Base-by-base conservation (phyloP, 1,139 yeast genomes). In the Petasospora rhodanensis region DNA sequence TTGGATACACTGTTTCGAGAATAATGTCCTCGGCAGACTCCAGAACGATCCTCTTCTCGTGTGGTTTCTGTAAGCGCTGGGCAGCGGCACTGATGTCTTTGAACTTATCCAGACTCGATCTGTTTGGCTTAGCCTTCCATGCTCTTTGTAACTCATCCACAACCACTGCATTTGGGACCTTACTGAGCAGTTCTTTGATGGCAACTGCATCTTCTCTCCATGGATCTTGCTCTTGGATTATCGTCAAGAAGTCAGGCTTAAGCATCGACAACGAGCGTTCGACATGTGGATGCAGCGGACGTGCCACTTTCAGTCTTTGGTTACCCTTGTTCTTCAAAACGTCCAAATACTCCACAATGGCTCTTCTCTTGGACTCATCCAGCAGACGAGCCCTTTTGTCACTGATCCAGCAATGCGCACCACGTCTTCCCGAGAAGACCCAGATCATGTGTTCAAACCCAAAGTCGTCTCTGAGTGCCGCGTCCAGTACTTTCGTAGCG, bases 341-440 rank as follows among this genome's bases (percentile, higher is more conserved):
- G 50, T 85, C 93, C 52, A 93, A 61, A 55, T 91, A 91, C 44
- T 84, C 89, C 21, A 89, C 79, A 10, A 91, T 72, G 2, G 95
- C 77, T 46, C 81, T 69, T 49, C 99, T 72, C 37, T 75, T 73
- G 4, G 63, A 50, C 55, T 93, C 98, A 48, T 76, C 84, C 44
- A 91, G 61, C 3, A 59, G 54, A 37, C 96, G 66, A 1, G 96
- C 96, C 31, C 89, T 65, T 34, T 73, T 61, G 55, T 93, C 98
- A 58, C 96, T 84, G 17, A 91, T 72, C 99, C 99, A 91, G 49
- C 97, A 94, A 68, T 91, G 99, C 17, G 95, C 96, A 58, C 99
- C 99, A 71, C 99, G 83, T 66, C 99, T 80, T 29, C 99, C 99
- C 0, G 96, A 86, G 55, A 86, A 91, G 3, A 91, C 96, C 98